A percentile compares a stretch with the other conserved stretches of the same genome.
phyloP scores from a whole-genome alignment of 139 green algal species.

The Picochlorum sp. region DNA sequence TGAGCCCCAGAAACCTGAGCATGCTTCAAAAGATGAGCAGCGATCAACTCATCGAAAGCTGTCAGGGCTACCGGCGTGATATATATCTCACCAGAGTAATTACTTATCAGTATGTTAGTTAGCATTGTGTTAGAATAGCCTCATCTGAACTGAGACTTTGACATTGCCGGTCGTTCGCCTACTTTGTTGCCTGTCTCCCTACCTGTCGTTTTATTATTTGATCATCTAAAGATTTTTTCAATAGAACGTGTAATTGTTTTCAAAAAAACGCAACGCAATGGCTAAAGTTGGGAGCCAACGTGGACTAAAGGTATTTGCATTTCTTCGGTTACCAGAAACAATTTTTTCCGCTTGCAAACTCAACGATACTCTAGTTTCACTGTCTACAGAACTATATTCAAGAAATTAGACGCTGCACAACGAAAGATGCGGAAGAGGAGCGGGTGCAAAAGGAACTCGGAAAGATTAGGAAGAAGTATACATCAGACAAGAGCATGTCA shows the following conservation, averaged over 20 bases:
- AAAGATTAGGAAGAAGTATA: constrained; percentile 95
- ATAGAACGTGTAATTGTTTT: background rate
- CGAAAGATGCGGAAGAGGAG: constrained; percentile 81
- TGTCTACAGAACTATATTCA: constrained; percentile 82
- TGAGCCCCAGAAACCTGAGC: no score
- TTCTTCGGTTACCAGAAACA: background rate
- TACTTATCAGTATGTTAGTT: no score
- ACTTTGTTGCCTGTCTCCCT: no score
- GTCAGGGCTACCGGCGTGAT: no score
- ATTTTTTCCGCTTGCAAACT: background rate
- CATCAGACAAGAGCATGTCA: constrained; percentile 48
- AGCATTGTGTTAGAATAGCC: no score
- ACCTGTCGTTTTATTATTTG: no score
- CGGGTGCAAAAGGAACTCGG: constrained; percentile 96
- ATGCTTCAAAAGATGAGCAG: no score
- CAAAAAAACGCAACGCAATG: constrained; percentile 23
- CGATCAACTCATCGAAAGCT: no score
- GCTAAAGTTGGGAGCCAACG: constrained; percentile 58
- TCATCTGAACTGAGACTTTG: no score
- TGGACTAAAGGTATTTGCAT: constrained; percentile 45
- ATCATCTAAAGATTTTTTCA: no score
- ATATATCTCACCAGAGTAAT: no score
- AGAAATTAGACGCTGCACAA: constrained; percentile 78
- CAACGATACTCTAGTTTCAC: background rate
- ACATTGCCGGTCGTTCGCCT: no score